A percentile compares a stretch with the other conserved stretches of the same genome.
phyloP scores from a whole-genome alignment of 768 basidiomycete genomes.

The Mycena chlorophos region DNA sequence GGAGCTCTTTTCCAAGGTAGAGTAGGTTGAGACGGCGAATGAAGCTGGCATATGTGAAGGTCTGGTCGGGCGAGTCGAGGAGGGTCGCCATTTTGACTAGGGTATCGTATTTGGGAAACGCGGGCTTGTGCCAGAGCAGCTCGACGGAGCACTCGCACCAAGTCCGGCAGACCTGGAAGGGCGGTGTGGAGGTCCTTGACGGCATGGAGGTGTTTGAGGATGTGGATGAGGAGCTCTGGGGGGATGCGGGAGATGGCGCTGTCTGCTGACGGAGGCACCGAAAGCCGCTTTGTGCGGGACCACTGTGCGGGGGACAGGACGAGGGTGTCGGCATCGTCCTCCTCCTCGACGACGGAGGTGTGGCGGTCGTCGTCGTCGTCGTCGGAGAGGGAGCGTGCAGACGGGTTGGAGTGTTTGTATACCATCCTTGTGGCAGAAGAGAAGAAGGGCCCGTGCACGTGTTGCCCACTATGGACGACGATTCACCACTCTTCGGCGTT shows the following conservation, averaged over 20 bases:
- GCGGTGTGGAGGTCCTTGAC: constrained; percentile 71
- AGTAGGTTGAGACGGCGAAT: constrained; percentile 91
- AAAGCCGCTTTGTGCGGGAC: constrained; percentile 40
- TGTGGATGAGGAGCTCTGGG: constrained; percentile 89
- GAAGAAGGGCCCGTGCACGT: constrained; percentile 21
- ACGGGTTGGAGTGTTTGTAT: constrained; percentile 64
- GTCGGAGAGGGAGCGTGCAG: constrained; percentile 77
- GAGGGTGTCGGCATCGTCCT: constrained; percentile 43
- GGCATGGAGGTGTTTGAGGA: constrained; percentile 80
- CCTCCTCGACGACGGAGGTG: constrained; percentile 53
- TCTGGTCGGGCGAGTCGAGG: constrained; percentile 61
- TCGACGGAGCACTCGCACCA: constrained; percentile 98
- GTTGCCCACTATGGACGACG: background rate
- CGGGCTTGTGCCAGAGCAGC: constrained; percentile 91
- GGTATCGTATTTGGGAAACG: constrained; percentile 65
- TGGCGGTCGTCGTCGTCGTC: constrained; percentile 62
- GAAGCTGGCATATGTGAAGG: constrained; percentile 85
- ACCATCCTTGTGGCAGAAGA: constrained; percentile 40
- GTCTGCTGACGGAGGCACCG: constrained; percentile 28
- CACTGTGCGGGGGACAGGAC: constrained; percentile 69
- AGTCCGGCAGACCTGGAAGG: constrained; percentile 78
- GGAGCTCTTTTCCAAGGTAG: constrained; percentile 64
- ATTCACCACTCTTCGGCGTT: constrained; percentile 43
- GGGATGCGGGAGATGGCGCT: constrained; percentile 73
- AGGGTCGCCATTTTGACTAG: constrained; percentile 79